These are phyloP conservation scores for Moesziomyces antarcticus DNA, from an alignment of 1,284 basidiomycete genomes.

Conservation along the genomic window DNA sequence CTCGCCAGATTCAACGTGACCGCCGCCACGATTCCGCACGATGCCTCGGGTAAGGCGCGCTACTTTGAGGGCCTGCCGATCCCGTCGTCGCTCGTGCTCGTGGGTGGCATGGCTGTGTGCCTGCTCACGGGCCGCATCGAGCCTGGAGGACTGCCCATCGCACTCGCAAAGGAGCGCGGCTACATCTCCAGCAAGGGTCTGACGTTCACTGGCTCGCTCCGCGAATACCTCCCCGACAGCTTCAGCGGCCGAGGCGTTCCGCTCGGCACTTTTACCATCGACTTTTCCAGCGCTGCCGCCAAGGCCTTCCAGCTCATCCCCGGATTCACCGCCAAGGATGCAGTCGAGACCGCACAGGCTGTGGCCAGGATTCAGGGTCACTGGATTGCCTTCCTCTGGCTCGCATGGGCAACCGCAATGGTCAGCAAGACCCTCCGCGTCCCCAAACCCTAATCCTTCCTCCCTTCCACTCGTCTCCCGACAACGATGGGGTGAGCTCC, in stretches of 20 bases:
- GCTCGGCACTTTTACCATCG: conserved; percentile 51
- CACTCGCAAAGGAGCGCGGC: conserved; percentile 40
- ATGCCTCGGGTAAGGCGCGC: conserved; percentile 83
- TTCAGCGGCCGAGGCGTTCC: conserved; percentile 50
- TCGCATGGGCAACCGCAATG: conserved; percentile 62
- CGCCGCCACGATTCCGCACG: conserved; percentile 91
- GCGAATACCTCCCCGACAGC: conserved; percentile 44
- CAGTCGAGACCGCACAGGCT: conserved; percentile 13
- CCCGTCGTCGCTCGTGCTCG: conserved; percentile 86
- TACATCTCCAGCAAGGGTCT: conserved; percentile 40
- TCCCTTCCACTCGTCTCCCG: not conserved
- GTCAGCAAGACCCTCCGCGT: conserved; percentile 65
- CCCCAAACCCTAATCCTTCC: conserved; percentile 58
- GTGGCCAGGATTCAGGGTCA: conserved; percentile 52
- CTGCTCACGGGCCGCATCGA: conserved; percentile 75
- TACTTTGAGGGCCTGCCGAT: conserved; percentile 99
- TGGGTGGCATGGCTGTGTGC: conserved; percentile 84
- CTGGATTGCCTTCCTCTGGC: conserved; percentile 57
- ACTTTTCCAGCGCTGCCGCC: conserved; percentile 31
- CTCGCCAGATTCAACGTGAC: conserved; percentile 98
- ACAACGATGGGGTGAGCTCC: not conserved
- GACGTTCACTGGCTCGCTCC: conserved; percentile 51
- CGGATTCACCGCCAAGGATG: conserved; percentile 7
- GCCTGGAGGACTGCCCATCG: conserved; percentile 49
- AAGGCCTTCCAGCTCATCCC: conserved; percentile 26